Base-by-base conservation (phyloP, 805 yeast genomes). In the Clavispora santaluciae region DNA sequence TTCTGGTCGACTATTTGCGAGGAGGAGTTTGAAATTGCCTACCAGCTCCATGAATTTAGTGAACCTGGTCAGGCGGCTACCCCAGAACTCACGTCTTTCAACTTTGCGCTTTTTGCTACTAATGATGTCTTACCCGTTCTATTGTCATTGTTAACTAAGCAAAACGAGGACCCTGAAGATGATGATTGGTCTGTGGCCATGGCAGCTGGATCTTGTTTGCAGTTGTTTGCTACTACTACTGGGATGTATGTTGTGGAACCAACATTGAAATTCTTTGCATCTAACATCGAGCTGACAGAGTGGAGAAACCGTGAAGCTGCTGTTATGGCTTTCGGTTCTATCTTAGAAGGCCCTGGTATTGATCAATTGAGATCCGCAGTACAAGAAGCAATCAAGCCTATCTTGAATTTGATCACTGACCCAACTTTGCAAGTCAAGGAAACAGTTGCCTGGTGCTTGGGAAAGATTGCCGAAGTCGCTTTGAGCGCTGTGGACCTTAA, bases 1-100 rank as follows among this genome's bases (percentile, higher is more conserved):
- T 91, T 93, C 62, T 93, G 99, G 99, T 81, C 91, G 44, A 88
- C 99, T n/a, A 93, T 93, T n/a, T 90, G 98, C 70, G 99, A 93
- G 68, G 96, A 85, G 59, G 99, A 93, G 64, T 73, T 86, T 48
- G 96, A 87, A 48, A 80, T 86, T 44, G 78, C 84, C 13, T 63
- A 78, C 44, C 86, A 81, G 57, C 70, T 77, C 49, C 81, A 80
- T 36, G 89, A 83, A 51, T 72, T 60, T 53, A 78, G 78, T 34
- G 56, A 56, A 30, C 46, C 52, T 6, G 55, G 54, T 24, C 51
- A 51, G 38, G 65, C 67, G 12, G 56, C 57, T 20, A 55, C 60
- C 30, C 61, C 63, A 6, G 77, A 73, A 13, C 64, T 78, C 35
- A 68, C 72, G 33, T 73, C 80, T 45, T 90, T 70, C 66, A 83